phyloP scores from a whole-genome alignment of 2,329 filamentous ascomycete genomes.

The Cordyceps tenuipes region DNA sequence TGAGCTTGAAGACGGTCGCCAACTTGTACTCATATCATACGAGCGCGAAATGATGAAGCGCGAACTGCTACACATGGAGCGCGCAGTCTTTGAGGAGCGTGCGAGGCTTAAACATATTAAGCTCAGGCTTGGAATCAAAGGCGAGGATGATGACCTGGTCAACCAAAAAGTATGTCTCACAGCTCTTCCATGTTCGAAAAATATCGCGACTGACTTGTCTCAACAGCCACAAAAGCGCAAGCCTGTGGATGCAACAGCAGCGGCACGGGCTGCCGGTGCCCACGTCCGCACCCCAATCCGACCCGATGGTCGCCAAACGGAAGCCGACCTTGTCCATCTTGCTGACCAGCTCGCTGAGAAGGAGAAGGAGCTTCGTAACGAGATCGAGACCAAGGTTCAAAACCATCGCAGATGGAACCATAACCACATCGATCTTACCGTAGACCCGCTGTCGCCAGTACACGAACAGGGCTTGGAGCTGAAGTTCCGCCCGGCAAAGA shows the following conservation, averaged over 20 bases:
- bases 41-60: slow-evolving; percentile 73
- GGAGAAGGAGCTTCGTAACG: slow-evolving; percentile 68
- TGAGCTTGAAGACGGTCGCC: slow-evolving; percentile 82
- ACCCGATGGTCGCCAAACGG: slow-evolving; percentile 60
- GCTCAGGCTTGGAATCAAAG: slow-evolving; percentile 79
- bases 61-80: slow-evolving; percentile 67
- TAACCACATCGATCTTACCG: slow-evolving; percentile 80
- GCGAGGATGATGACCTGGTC: slow-evolving; percentile 87
- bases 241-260: slow-evolving; percentile 47
- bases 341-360: slow-evolving; percentile 73
- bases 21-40: slow-evolving; percentile 68
- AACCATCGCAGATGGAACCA: slow-evolving; percentile 91
- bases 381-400: slow-evolving; percentile 78
- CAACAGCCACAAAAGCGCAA: slow-evolving; percentile 63
- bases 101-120: slow-evolving; percentile 80
- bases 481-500: slow-evolving; percentile 63
- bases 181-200: background rate
- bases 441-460: slow-evolving; percentile 73
- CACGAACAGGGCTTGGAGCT: slow-evolving; percentile 53
- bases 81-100: slow-evolving; percentile 74
- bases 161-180: slow-evolving; percentile 70
- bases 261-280: slow-evolving; percentile 52
- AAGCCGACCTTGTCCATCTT: slow-evolving; percentile 70
- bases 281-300: slow-evolving; percentile 64
- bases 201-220: slow-evolving; percentile 25